A percentile compares a stretch with the other conserved stretches of the same genome.
Evolutionary conservation across 2,329 filamentous ascomycete species (phyloP).

Genomic region (Hypoxylon sp.): DNA sequence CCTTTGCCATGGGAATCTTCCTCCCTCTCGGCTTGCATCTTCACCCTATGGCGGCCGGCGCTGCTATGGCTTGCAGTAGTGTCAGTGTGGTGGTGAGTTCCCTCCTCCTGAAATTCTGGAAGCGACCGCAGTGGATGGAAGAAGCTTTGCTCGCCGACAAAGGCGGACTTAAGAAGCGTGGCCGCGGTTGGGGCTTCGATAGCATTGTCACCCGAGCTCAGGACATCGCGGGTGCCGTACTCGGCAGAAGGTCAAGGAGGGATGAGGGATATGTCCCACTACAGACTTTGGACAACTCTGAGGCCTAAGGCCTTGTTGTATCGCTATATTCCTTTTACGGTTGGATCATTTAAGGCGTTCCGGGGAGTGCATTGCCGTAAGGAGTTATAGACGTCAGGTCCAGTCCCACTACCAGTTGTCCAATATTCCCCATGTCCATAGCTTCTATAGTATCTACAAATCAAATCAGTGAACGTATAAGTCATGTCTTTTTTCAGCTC

Average conservation of each 20-base stretch:
- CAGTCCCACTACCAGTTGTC: not conserved
- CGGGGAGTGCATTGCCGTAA: slow-evolving; percentile 18
- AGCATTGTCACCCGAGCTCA: slow-evolving; percentile 60
- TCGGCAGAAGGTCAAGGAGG: slow-evolving; percentile 55
- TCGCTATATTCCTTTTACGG: not conserved
- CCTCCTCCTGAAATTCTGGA: slow-evolving; percentile 89
- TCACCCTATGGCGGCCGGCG: slow-evolving; percentile 94
- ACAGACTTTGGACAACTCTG: slow-evolving; percentile 63
- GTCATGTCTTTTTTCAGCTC: not conserved
- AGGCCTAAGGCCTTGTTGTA: slow-evolving; percentile 40
- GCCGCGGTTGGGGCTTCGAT: slow-evolving; percentile 59
- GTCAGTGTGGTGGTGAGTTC: slow-evolving; percentile 91
- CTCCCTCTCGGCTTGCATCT: slow-evolving; percentile 88
- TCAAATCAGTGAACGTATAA: slow-evolving; percentile 3
- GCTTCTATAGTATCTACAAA: slow-evolving; percentile 17
- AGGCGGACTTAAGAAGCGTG: slow-evolving; percentile 61
- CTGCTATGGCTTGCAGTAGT: slow-evolving; percentile 91
- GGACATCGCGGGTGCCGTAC: slow-evolving; percentile 58
- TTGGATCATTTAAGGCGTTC: slow-evolving; percentile 10
- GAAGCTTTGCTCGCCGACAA: slow-evolving; percentile 74
- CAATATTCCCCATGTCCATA: slow-evolving; percentile 32
- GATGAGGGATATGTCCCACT: slow-evolving; percentile 74
- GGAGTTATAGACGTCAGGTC: slow-evolving; percentile 20
- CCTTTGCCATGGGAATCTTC: slow-evolving; percentile 97
- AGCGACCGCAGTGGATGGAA: slow-evolving; percentile 87